Percentiles rank a stretch among this genome's conserved stretches.
phyloP scores from a whole-genome alignment of 768 basidiomycete genomes.

The Amanita jacksonii region DNA sequence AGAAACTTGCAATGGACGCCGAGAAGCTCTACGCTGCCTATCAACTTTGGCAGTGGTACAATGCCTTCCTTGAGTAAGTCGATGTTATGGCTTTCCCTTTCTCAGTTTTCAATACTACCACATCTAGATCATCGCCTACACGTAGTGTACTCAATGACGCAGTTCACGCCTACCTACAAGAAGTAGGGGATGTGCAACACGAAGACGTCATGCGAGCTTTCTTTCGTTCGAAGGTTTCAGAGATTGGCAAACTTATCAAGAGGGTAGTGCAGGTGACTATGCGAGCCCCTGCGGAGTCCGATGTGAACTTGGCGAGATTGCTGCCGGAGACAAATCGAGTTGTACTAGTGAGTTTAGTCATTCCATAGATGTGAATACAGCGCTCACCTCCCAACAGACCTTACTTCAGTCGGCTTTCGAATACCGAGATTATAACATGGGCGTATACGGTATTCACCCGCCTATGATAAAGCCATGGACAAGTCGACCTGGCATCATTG shows the following conservation, averaged over 20 bases:
- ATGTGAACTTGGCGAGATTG: slow-evolving; percentile 31
- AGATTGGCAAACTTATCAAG: slow-evolving; percentile 61
- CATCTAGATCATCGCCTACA: slow-evolving; percentile 39
- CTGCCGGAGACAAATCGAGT: slow-evolving; percentile 64
- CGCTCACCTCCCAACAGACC: slow-evolving; percentile 33
- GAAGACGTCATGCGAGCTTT: slow-evolving; percentile 80
- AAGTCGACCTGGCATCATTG: slow-evolving; percentile 56
- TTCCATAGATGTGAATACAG: not conserved
- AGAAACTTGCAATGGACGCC: slow-evolving; percentile 69
- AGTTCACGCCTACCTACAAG: slow-evolving; percentile 59
- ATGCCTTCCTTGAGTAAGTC: slow-evolving; percentile 54
- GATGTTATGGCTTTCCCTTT: not conserved
- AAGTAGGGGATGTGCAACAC: slow-evolving; percentile 41
- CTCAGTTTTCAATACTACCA: not conserved
- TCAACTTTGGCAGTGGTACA: slow-evolving; percentile 73
- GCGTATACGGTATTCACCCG: slow-evolving; percentile 68
- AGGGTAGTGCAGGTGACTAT: slow-evolving; percentile 44
- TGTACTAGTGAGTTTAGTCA: slow-evolving; percentile 45
- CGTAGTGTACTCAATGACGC: slow-evolving; percentile 62
- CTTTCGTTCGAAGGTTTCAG: slow-evolving; percentile 60
- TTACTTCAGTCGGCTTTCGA: slow-evolving; percentile 64
- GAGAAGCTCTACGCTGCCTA: slow-evolving; percentile 80
- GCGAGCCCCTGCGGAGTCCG: slow-evolving; percentile 32
- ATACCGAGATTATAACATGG: slow-evolving; percentile 62
- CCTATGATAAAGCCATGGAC: slow-evolving; percentile 81